Base-by-base conservation (phyloP, 106 monocot genomes). In the Dendrobium huoshanense region DNA sequence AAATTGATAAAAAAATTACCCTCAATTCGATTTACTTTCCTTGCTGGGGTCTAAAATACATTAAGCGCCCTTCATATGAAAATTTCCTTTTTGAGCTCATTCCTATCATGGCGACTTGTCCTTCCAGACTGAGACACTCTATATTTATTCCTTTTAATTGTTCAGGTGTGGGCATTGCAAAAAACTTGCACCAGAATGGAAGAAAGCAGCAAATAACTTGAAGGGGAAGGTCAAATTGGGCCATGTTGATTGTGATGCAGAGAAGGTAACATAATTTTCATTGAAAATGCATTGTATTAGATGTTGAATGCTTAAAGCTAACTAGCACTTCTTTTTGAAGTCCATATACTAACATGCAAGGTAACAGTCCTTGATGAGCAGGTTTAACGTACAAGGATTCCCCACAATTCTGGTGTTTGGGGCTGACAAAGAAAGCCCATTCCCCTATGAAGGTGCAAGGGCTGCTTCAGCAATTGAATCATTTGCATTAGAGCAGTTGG, bases 161-260 rank as follows among this genome's bases (percentile, higher is more conserved):
- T 81, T 73, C 82, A 98, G 98, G 98, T 98, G 98, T 79, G 97
- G 98, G 25, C 98, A 98, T 80, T 98, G 98, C 81, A 98, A 98
- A 85, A 98, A 95, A 68, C 87, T 98, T 77, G 94, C 98, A 67
- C 98, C 98, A 45, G 98, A 98, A 79, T 98, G 98, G 98, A 98
- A 91, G 86, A 98, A 81, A 82, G 94, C 94, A 79, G 77, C 98
- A 80, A 98, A 88, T 86, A 95, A 88, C 83, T 81, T 98, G 84
- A 92, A 95, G 84, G 98, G 94, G 73, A 92, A 95, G 80, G 98
- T 92, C 75, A 94, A 98, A 76, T 88, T 98, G 27, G 98, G 98
- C 24, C 98, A 98, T 89, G 92, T 98, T 75, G 87, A 98, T 70
- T 98, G 98, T 84, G 98, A 98, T 84, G 89, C 94, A 18, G 98